A percentile compares a stretch with the other conserved stretches of the same genome.
phyloP scores from a whole-genome alignment of 2,329 filamentous ascomycete species.

The Dothistroma pini region DNA sequence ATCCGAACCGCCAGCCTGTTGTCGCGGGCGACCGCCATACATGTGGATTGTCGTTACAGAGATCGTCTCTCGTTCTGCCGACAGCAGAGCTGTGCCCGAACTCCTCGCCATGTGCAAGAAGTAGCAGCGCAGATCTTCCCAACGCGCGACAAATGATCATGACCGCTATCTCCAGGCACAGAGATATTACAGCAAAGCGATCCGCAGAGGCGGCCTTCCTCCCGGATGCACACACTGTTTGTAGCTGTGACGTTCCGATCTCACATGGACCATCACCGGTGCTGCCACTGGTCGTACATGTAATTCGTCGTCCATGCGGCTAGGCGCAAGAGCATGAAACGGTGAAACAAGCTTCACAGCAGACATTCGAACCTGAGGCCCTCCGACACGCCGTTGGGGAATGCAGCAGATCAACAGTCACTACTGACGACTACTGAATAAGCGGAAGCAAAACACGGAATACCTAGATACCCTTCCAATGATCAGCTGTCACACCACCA shows the following conservation, averaged over 20 bases:
- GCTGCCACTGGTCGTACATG: not conserved
- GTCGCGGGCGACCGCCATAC: not conserved
- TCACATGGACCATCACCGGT: not conserved
- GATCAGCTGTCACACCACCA: constrained; percentile 1
- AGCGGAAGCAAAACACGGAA: not conserved
- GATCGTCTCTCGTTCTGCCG: constrained; percentile 4
- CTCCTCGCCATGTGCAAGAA: not conserved
- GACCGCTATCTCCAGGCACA: not conserved
- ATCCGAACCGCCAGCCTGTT: not conserved
- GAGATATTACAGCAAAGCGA: not conserved
- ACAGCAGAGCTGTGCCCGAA: constrained; percentile 3
- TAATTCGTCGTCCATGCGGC: not conserved
- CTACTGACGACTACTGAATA: not conserved
- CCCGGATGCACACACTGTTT: not conserved
- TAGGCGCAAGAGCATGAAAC: constrained; percentile 6
- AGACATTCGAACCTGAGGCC: not conserved
- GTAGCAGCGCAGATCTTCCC: constrained; percentile 1
- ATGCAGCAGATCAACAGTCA: not conserved
- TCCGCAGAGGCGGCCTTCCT: not conserved
- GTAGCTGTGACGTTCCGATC: not conserved
- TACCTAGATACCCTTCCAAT: not conserved
- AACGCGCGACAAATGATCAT: constrained; percentile 1
- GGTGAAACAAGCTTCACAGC: constrained; percentile 1
- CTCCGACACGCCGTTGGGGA: constrained; percentile 5
- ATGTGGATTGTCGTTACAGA: not conserved